These are phyloP conservation scores for Poa pratensis DNA, from an alignment of 176 grass and related monocot genomes.

Conservation along the genomic window DNA sequence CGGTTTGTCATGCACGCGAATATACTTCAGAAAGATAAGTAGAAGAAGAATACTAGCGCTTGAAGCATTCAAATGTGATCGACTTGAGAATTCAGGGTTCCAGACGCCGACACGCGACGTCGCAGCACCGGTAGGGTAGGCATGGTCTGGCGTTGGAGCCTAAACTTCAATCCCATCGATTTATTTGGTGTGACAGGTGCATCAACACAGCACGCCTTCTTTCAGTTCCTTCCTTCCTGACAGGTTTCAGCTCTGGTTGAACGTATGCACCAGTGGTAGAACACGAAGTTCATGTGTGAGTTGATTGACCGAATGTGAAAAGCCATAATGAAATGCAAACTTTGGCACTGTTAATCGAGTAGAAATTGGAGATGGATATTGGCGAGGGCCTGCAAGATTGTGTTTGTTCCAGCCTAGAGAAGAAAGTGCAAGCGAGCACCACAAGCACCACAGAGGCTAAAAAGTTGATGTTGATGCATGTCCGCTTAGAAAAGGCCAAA, in stretches of 20 bases:
- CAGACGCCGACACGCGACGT: constrained; percentile 10
- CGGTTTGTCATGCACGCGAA: constrained; percentile 6
- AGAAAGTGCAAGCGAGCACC: background rate
- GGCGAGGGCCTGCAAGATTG: background rate
- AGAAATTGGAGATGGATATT: background rate
- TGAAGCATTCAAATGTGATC: background rate
- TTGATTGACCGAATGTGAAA: too few species aligned
- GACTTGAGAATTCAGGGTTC: background rate
- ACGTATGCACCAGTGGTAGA: background rate
- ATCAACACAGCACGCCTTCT: background rate
- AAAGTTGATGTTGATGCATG: constrained; percentile 19
- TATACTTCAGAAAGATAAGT: background rate
- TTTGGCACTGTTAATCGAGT: background rate
- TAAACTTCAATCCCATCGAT: background rate
- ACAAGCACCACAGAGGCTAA: background rate
- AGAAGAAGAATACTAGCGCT: background rate
- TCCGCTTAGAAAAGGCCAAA: background rate
- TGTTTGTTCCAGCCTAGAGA: background rate
- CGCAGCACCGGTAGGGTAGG: background rate
- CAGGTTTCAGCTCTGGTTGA: background rate
- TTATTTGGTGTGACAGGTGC: background rate
- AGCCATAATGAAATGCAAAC: too few species aligned
- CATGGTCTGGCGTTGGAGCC: background rate
- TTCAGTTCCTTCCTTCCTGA: background rate
- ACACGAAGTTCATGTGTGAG: too few species aligned